Base-by-base conservation (phyloP, 257 asterid species). In the Verbascum thapsus region DNA sequence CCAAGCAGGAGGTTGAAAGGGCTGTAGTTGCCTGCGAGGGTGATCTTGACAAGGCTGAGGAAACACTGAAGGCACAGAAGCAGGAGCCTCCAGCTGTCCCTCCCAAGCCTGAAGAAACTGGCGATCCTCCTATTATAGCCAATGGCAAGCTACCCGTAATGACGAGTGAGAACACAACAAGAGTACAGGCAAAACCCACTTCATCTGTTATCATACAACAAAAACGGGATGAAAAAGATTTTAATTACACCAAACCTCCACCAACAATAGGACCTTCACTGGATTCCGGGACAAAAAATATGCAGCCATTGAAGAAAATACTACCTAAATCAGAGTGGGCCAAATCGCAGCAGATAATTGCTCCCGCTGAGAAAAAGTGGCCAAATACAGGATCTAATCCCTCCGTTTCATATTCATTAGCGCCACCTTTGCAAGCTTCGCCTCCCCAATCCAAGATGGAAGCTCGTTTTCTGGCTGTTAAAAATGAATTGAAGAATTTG, bases 1-100 rank as follows among this genome's bases (percentile, higher is more conserved):
- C 96, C 51, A 87, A 77, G 77, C 99, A 89, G 81, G 99, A 92
- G 61, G 95, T 89, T 39, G 90, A 92, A 78, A 82, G 96, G 73
- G 94, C 86, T 57, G 67, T 92, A 61, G 97, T 92, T 41, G 64
- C 91, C 47, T 84, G 84, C 12, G 97, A 92, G 75, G 99, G 99
- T 17, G 94, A 92, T 65, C 88, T 92, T 32, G 91, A 80, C 12
- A 83, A 76, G 78, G 96, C 99, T 39, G 96, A 89, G 76, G 97
- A 89, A 42, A 72, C 73, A 45, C 57, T 92, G 78, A 80, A 82
- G 72, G 62, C 74, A 16, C 96, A 83, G 71, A 92, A 87, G 78
- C 91, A 79, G 77, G 95, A 89, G 60, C 76, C 82, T 30, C 78
- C 80, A 45, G 54, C 82, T 69, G 64, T 43, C 61, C 72, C 78